Evolutionary conservation across 2,329 filamentous ascomycete species (phyloP).

Genomic region (Pseudogymnoascus sp.): DNA sequence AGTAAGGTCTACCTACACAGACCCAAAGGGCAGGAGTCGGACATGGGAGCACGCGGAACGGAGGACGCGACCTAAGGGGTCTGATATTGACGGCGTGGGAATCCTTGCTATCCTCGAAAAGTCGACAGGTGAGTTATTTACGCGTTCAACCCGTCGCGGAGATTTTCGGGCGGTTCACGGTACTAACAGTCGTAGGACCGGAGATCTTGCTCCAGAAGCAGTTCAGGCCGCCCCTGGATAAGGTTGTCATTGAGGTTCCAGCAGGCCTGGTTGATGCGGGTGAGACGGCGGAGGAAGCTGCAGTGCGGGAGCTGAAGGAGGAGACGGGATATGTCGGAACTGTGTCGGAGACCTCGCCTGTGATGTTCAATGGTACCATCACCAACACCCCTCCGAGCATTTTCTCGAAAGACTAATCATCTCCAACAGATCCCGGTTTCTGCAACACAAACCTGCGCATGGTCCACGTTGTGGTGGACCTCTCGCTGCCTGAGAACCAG

Average conservation of each 20-base stretch:
- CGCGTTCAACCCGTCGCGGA: background rate
- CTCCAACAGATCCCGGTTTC: slow-evolving; percentile 49
- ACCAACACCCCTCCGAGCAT: background rate
- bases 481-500: slow-evolving; percentile 39
- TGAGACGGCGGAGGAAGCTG: slow-evolving; percentile 55
- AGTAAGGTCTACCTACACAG: slow-evolving; percentile 54
- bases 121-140: slow-evolving; percentile 34
- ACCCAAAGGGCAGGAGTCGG: slow-evolving; percentile 51
- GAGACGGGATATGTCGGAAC: slow-evolving; percentile 60
- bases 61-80: slow-evolving; percentile 55
- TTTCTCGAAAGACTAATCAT: background rate
- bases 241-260: slow-evolving; percentile 56
- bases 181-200: slow-evolving; percentile 31
- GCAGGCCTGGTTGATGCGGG: slow-evolving; percentile 58
- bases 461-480: slow-evolving; percentile 43
- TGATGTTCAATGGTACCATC: slow-evolving; percentile 54
- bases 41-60: slow-evolving; percentile 70
- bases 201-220: slow-evolving; percentile 61
- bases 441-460: slow-evolving; percentile 60
- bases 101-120: slow-evolving; percentile 63
- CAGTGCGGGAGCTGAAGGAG: slow-evolving; percentile 57
- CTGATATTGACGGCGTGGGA: slow-evolving; percentile 65
- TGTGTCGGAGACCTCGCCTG: slow-evolving; percentile 50
- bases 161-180: background rate
- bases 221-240: slow-evolving; percentile 55